These are phyloP conservation scores for Gloeopeniophorella convolvens DNA, from an alignment of 768 basidiomycete species.

Conservation along the genomic window DNA sequence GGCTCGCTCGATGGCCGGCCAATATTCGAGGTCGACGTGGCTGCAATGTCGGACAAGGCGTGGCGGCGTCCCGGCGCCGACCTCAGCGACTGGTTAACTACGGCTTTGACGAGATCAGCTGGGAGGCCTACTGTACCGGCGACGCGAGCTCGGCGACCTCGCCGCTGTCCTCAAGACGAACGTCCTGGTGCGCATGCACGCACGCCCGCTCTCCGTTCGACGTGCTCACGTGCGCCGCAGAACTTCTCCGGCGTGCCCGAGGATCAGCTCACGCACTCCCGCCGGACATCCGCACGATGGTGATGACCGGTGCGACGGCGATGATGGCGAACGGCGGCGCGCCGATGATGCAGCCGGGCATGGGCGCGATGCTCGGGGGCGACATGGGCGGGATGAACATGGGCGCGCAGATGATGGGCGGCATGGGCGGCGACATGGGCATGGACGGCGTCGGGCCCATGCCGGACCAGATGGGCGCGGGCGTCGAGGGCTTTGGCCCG, in stretches of 20 bases:
- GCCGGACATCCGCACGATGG: constrained; percentile 78
- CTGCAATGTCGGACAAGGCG: constrained; percentile 68
- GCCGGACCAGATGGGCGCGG: constrained; percentile 21
- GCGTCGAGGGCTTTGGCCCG: constrained; percentile 14
- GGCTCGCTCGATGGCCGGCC: constrained; percentile 69
- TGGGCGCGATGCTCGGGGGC: constrained; percentile 25
- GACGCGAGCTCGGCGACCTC: constrained; percentile 74
- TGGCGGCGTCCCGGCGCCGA: constrained; percentile 93
- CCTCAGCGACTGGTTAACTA: constrained; percentile 99
- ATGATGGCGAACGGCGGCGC: constrained; percentile 64
- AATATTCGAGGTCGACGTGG: constrained; percentile 81
- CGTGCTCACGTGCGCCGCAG: too few species aligned
- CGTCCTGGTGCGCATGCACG: constrained; percentile 54
- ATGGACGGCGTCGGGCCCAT: constrained; percentile 30
- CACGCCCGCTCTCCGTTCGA: not conserved
- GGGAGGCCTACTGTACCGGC: constrained; percentile 89
- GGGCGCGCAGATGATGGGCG: constrained; percentile 40
- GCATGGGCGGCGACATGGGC: constrained; percentile 65
- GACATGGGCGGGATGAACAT: constrained; percentile 21
- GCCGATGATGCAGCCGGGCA: constrained; percentile 35
- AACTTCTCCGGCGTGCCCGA: constrained; percentile 80
- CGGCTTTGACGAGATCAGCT: constrained; percentile 95
- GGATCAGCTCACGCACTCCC: constrained; percentile 74
- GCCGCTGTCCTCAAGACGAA: constrained; percentile 77
- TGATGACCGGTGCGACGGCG: constrained; percentile 74